Evolutionary conservation across 2,329 filamentous ascomycete species (phyloP), one percentile per base, ranked within the genome.

Genomic region (Exserohilum rostratum): DNA sequence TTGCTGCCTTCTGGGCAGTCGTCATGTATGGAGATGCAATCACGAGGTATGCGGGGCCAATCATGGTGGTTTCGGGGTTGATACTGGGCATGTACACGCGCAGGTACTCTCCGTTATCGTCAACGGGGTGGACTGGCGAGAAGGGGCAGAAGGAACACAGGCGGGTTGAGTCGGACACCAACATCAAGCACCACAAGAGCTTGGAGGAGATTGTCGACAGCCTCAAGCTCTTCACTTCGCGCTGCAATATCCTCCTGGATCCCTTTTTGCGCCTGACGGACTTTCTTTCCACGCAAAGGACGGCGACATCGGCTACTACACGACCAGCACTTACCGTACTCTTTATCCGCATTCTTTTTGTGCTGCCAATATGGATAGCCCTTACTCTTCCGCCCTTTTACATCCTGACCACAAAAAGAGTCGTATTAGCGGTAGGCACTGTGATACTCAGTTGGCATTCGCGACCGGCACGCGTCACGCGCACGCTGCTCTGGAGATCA

Each of bases 191-290:
- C 67, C 91, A 96, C 69, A 97, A 97, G 80, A 97, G 92, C 46
- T 78, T 99, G 47, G 95, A 99, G 73, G 95, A 99, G 78, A 99
- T 99, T 57, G 90, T 99, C 52, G 93, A 98, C 66, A 96, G 91
- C 0, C 79, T 99, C 39, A 91, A 92, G 73, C 87, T 92, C 62
- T 91, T 99, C 65, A 98, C 93, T 0, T 90, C 89, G 5, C 85
- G 95, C 44, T 97, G 95, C 76, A 96, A 97, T 74, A 89, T 96
- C 47, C 80, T 99, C 15, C 83, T 98, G 46, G 93, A 97, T 67
- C 95, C 95, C 2, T 83, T 98, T 50, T 81, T 96, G 39, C 87
- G 90, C 61, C 82, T 98, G 73, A 97, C 93, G 5, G 93, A 98
- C 73, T 97, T 97, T 69, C 82, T 99, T 22, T 95, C 90, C 56